Evolutionary conservation across 805 yeast genomes (phyloP).

Genomic region (Saccharomycopsis amapae): DNA sequence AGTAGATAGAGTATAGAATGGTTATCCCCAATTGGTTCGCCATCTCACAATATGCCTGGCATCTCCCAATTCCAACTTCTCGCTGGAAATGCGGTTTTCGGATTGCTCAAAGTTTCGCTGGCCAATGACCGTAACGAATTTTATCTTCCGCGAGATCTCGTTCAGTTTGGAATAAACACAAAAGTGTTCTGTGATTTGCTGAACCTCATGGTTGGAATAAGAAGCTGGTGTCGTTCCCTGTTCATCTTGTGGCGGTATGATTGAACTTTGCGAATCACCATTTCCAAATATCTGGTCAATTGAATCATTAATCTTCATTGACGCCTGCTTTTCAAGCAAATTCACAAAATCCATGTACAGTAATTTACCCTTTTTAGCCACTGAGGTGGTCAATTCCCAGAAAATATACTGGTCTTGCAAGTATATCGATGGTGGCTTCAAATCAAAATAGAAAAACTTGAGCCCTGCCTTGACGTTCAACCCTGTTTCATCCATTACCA

Average conservation of each 20-base stretch:
- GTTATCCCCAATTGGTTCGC: constrained; percentile 12
- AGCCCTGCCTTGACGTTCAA: constrained; percentile 46
- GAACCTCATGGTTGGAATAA: neutral
- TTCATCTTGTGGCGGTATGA: neutral
- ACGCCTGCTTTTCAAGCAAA: constrained; percentile 12
- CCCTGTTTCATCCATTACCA: constrained; percentile 52
- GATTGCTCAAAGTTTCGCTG: constrained; percentile 25
- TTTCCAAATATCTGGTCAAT: constrained; percentile 1
- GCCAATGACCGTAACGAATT: constrained; percentile 27
- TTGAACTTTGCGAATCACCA: neutral
- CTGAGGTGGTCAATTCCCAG: constrained; percentile 1
- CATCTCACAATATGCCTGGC: neutral
- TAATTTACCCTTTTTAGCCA: neutral
- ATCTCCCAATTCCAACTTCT: neutral
- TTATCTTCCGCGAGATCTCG: constrained; percentile 26
- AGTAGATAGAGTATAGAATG: too few species aligned
- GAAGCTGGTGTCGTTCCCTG: neutral
- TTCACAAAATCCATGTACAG: constrained; percentile 5
- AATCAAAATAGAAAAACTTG: constrained; percentile 38
- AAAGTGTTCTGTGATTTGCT: neutral
- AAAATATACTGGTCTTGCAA: constrained; percentile 1
- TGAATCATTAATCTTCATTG: neutral
- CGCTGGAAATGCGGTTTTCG: neutral
- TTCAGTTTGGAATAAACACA: constrained; percentile 24
- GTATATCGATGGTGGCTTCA: constrained; percentile 2